These are phyloP conservation scores for Cynara cardunculus DNA, from an alignment of 129 eudicot genomes.

Conservation along the genomic window DNA sequence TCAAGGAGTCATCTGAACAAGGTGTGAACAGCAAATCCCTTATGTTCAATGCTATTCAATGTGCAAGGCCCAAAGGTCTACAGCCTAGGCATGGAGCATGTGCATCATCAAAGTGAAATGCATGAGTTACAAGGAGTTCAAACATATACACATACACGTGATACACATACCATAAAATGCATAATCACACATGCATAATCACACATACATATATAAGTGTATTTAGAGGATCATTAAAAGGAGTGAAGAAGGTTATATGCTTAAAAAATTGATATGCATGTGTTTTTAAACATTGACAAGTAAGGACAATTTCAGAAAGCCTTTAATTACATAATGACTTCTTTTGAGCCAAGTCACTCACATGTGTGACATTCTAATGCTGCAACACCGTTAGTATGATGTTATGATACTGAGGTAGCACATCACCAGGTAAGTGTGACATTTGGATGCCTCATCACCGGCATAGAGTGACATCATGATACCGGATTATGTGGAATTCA, in stretches of 20 bases:
- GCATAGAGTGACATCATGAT: neutral
- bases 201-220: neutral
- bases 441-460: neutral
- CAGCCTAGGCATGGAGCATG: too few relatives aligned
- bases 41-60: too few relatives aligned
- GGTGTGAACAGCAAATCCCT: too few relatives aligned
- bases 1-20: too few relatives aligned
- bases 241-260: neutral
- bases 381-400: neutral
- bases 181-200: neutral
- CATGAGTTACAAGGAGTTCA: too few relatives aligned
- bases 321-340: neutral
- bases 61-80: too few relatives aligned
- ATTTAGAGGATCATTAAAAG: neutral
- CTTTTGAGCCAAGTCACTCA: neutral
- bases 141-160: too few relatives aligned
- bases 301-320: neutral
- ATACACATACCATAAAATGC: too few relatives aligned
- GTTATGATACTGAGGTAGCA: neutral
- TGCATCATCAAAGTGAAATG: too few relatives aligned
- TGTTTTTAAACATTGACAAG: neutral
- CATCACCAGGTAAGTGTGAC: neutral
- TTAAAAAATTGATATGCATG: neutral
- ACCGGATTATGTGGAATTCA: neutral
- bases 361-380: neutral